Evolutionary conservation across 441 rosid genomes (phyloP).

Genomic region (Erodium chrysanthum): DNA sequence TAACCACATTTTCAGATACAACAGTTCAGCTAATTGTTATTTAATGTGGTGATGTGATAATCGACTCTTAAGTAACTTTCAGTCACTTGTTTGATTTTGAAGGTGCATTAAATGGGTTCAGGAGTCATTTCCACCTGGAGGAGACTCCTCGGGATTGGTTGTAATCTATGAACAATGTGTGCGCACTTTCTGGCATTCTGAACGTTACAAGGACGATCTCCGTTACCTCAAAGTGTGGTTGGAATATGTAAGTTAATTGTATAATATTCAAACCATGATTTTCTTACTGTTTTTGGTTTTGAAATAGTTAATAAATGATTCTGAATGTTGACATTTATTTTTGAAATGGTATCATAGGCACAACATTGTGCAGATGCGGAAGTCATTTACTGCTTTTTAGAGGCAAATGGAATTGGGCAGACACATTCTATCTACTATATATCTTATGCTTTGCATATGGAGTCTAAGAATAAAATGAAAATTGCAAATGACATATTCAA

Average conservation of each 20-base stretch:
- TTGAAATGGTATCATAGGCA: slow-evolving; percentile 34
- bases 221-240: slow-evolving; percentile 94
- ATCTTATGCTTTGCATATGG: slow-evolving; percentile 61
- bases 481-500: slow-evolving; percentile 62
- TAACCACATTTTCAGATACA: not conserved
- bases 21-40: not conserved
- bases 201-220: slow-evolving; percentile 66
- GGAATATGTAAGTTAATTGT: slow-evolving; percentile 58
- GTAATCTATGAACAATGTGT: slow-evolving; percentile 85
- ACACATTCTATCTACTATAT: slow-evolving; percentile 52
- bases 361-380: slow-evolving; percentile 69
- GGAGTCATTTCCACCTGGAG: slow-evolving; percentile 73
- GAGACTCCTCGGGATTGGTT: slow-evolving; percentile 66
- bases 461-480: slow-evolving; percentile 58
- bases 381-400: slow-evolving; percentile 64
- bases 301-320: not conserved
- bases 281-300: not conserved
- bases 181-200: slow-evolving; percentile 71
- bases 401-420: slow-evolving; percentile 72
- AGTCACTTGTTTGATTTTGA: not conserved
- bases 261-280: not conserved
- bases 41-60: not conserved
- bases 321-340: not conserved
- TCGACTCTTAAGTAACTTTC: not conserved
- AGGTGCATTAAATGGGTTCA: slow-evolving; percentile 94